Percentiles rank a stretch among this genome's conserved stretches.
phyloP scores from a whole-genome alignment of 2,329 filamentous ascomycete genomes.

The Fusarium caatingaense region DNA sequence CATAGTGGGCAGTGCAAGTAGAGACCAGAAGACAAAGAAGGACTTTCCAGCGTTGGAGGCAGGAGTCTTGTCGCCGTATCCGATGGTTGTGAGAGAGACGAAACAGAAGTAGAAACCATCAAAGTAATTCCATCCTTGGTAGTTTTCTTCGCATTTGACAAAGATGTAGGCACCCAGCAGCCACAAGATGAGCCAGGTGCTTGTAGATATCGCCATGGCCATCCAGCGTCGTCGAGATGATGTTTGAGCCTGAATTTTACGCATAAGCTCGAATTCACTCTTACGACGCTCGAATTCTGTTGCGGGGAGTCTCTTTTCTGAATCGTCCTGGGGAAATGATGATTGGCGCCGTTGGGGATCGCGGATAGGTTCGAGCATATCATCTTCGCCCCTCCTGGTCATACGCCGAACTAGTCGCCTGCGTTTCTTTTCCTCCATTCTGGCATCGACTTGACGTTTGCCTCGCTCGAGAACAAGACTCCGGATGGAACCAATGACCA shows the following conservation, averaged over 20 bases:
- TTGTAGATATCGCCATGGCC: constrained; percentile 73
- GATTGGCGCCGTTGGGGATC: constrained; percentile 20
- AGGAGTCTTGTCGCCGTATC: constrained; percentile 84
- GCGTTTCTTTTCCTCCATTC: constrained; percentile 70
- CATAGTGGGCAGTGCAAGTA: constrained; percentile 88
- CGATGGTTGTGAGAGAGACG: constrained; percentile 83
- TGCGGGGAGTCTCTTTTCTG: constrained; percentile 26
- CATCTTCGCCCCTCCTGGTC: constrained; percentile 58
- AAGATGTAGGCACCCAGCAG: constrained; percentile 83
- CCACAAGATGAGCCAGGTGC: constrained; percentile 81
- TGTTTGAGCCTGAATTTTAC: constrained; percentile 77
- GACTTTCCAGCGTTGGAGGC: constrained; percentile 81
- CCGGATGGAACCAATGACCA: constrained; percentile 84
- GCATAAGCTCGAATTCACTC: constrained; percentile 83
- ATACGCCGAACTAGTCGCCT: constrained; percentile 60
- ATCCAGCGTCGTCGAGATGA: constrained; percentile 77
- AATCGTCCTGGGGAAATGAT: constrained; percentile 8
- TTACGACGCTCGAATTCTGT: constrained; percentile 71
- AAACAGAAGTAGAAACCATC: constrained; percentile 88
- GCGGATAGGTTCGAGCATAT: constrained; percentile 62
- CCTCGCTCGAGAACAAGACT: constrained; percentile 71
- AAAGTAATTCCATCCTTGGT: constrained; percentile 79
- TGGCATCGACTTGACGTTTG: constrained; percentile 63
- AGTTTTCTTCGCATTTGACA: constrained; percentile 60
- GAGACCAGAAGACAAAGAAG: constrained; percentile 94